Evolutionary conservation across 2,329 filamentous ascomycete genomes (phyloP).

Genomic region (Spiromastix sp.): DNA sequence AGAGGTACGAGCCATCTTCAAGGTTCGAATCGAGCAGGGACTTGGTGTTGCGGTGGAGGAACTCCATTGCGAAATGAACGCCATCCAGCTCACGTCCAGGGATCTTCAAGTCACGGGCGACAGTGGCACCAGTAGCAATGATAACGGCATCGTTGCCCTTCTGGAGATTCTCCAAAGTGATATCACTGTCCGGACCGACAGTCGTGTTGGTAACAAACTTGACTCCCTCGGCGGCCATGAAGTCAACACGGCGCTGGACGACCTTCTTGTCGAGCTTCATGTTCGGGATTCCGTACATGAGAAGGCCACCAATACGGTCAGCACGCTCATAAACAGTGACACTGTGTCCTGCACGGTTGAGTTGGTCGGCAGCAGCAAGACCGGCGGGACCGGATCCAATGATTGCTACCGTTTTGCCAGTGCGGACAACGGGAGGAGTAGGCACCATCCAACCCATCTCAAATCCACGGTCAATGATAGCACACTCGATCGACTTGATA

Average conservation of each 20-base stretch:
- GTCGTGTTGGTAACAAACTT: conserved; percentile 67
- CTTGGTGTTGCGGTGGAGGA: conserved; percentile 95
- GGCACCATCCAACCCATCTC: conserved; percentile 98
- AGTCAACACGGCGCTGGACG: conserved; percentile 88
- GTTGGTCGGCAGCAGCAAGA: conserved; percentile 81
- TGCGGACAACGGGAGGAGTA: conserved; percentile 63
- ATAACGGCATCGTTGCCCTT: conserved; percentile 71
- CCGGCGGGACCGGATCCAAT: conserved; percentile 89
- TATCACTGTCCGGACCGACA: conserved; percentile 63
- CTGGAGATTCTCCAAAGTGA: conserved; percentile 61
- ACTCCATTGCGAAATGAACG: conserved; percentile 95
- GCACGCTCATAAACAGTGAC: conserved; percentile 91
- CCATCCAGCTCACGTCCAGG: conserved; percentile 79
- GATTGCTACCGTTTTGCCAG: conserved; percentile 77
- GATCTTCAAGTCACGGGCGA: conserved; percentile 85
- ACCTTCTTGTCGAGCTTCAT: conserved; percentile 99
- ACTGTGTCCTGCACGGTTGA: conserved; percentile 81
- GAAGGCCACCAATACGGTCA: conserved; percentile 78
- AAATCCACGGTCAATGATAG: conserved; percentile 94
- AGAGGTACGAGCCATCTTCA: conserved; percentile 75
- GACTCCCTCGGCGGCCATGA: conserved; percentile 85
- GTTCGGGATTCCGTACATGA: conserved; percentile 98
- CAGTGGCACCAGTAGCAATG: conserved; percentile 84
- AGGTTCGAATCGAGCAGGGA: conserved; percentile 88
- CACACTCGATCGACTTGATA: conserved; percentile 97